Conservation (phyloP, 805 yeast species). For the Hagleromyces aurorensis region DNA sequence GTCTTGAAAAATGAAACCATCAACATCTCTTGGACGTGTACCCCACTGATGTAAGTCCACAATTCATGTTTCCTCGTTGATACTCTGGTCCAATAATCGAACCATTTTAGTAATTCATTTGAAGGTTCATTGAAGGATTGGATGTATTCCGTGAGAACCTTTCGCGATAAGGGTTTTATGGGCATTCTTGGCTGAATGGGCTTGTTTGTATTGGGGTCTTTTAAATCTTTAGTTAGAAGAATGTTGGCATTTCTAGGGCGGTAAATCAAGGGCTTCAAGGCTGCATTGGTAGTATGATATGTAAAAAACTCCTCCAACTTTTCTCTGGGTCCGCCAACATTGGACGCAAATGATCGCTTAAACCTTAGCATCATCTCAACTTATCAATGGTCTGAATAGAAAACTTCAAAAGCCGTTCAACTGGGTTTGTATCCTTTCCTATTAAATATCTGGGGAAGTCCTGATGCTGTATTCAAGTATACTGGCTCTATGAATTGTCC, state of each 20-base stretch:
- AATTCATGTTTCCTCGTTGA: constrained; percentile 20
- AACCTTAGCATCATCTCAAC: constrained; percentile 7
- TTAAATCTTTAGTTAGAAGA: constrained; percentile 34
- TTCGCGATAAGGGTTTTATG: constrained; percentile 25
- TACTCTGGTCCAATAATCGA: constrained; percentile 21
- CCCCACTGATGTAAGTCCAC: constrained; percentile 20
- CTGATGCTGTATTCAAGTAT: too few species aligned
- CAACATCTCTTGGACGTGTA: constrained; percentile 21
- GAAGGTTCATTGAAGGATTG: constrained; percentile 13
- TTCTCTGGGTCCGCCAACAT: constrained; percentile 15
- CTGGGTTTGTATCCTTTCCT: too few species aligned
- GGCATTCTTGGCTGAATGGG: constrained; percentile 31
- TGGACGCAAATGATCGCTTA: constrained; percentile 14
- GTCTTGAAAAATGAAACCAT: constrained; percentile 19
- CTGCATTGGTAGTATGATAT: constrained; percentile 30
- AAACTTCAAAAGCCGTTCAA: constrained; percentile 1
- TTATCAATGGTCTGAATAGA: neutral
- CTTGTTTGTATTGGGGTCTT: constrained; percentile 30
- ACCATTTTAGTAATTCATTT: constrained; percentile 19
- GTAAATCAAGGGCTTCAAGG: constrained; percentile 34
- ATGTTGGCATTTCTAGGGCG: constrained; percentile 35
- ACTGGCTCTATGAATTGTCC: too few species aligned
- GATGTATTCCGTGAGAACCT: constrained; percentile 22
- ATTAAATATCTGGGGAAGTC: too few species aligned
- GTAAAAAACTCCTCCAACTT: constrained; percentile 29